Percentiles rank a stretch among this genome's conserved stretches.
These are phyloP conservation scores for Mortierella sp. DNA, from an alignment of 371 early-diverging fungal species.

Conservation along the genomic window DNA sequence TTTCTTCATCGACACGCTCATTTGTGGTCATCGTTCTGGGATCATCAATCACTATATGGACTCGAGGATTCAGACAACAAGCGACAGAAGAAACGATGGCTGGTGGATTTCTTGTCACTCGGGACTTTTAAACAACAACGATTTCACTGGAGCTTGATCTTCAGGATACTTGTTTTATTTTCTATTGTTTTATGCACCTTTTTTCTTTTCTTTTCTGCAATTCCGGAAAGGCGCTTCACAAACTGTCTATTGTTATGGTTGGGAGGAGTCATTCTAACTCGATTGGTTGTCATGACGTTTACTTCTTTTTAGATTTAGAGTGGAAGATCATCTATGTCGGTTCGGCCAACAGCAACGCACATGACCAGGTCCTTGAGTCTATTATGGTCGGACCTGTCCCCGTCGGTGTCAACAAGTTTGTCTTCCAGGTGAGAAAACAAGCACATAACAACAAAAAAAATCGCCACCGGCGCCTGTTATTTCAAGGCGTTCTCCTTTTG, in stretches of 20 bases:
- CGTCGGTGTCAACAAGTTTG: slow-evolving; percentile 95
- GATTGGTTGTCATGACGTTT: neutral
- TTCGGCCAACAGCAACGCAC: slow-evolving; percentile 82
- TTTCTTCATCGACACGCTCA: too few relatives aligned
- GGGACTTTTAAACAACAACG: neutral
- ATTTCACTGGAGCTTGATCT: neutral
- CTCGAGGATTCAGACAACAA: neutral
- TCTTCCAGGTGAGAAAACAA: slow-evolving; percentile 77
- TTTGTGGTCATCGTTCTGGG: too few relatives aligned
- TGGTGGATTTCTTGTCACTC: neutral
- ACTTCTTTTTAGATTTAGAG: slow-evolving; percentile 83
- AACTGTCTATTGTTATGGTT: neutral
- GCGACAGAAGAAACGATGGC: too few relatives aligned
- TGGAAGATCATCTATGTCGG: slow-evolving; percentile 97
- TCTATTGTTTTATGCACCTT: slow-evolving; percentile 1
- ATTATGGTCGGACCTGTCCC: slow-evolving; percentile 98
- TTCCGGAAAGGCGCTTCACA: too few relatives aligned
- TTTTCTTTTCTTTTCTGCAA: too few relatives aligned
- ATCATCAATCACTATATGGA: neutral
- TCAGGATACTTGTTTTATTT: neutral
- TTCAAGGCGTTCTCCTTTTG: neutral
- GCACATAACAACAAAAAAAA: too few relatives aligned
- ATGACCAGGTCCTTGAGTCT: slow-evolving; percentile 95
- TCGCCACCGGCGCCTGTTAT: neutral
- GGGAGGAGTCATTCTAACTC: neutral